Evolutionary conservation across 108 stramenopile species (phyloP).

Genomic region (Skeletonema marinoi): DNA sequence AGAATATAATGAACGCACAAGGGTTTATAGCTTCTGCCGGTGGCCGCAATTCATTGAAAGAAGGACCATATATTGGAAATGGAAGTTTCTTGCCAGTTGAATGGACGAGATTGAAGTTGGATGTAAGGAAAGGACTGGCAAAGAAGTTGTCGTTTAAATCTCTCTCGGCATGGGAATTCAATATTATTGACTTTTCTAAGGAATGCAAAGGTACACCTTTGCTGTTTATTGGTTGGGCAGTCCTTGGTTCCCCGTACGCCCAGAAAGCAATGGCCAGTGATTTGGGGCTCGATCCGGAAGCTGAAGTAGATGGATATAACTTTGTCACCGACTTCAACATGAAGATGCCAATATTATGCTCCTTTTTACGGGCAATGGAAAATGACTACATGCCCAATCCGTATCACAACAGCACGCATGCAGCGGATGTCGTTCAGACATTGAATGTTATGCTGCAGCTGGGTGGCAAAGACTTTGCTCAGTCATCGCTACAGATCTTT

Average conservation of each 20-base stretch:
- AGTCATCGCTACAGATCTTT: constrained; percentile 41
- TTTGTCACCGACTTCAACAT: constrained; percentile 46
- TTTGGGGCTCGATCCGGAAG: constrained; percentile 14
- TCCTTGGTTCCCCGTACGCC: constrained; percentile 37
- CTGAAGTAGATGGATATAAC: constrained; percentile 39
- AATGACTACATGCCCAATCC: constrained; percentile 49
- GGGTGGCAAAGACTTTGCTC: constrained; percentile 42
- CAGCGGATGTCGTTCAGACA: constrained; percentile 68
- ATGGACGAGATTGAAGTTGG: constrained; percentile 24
- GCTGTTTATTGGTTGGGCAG: constrained; percentile 43
- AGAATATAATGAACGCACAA: constrained; percentile 20
- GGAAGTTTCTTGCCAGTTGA: constrained; percentile 31
- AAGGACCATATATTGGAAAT: not conserved
- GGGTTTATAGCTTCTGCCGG: not conserved
- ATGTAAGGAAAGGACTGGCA: constrained; percentile 15
- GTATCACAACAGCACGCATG: constrained; percentile 69
- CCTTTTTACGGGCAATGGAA: constrained; percentile 47
- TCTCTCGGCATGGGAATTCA: constrained; percentile 37
- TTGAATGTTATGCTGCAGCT: constrained; percentile 54
- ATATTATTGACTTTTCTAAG: constrained; percentile 22
- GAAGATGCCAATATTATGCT: constrained; percentile 30
- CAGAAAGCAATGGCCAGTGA: constrained; percentile 34
- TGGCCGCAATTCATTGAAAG: not conserved
- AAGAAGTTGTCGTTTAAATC: constrained; percentile 17
- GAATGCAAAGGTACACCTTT: constrained; percentile 20